Evolutionary conservation across 75 land plant genomes (phyloP).

Genomic region (Cunninghamia lanceolata): DNA sequence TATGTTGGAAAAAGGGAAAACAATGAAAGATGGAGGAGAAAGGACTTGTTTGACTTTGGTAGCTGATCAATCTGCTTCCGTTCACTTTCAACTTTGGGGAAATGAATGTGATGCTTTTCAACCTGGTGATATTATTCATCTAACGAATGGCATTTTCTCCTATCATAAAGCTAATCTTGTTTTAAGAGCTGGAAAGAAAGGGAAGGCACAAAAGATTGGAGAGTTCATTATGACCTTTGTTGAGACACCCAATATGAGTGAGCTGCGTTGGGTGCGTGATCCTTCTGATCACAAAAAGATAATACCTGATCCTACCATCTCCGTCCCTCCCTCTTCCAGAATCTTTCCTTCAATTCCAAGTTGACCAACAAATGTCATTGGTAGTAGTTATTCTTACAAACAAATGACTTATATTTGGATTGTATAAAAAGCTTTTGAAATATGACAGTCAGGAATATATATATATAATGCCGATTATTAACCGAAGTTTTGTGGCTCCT

Average conservation of each 20-base stretch:
- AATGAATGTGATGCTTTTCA: constrained; percentile 79
- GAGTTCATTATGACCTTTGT: constrained; percentile 83
- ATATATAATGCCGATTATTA: neutral
- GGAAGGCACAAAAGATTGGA: constrained; percentile 72
- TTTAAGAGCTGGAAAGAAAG: constrained; percentile 87
- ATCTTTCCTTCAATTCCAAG: constrained; percentile 35
- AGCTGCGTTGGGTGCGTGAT: constrained; percentile 70
- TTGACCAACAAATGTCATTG: neutral
- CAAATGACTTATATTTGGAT: neutral
- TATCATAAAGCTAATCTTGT: constrained; percentile 50
- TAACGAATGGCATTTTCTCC: constrained; percentile 77
- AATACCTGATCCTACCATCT: constrained; percentile 36
- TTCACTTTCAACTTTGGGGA: constrained; percentile 88
- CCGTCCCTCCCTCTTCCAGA: constrained; percentile 37
- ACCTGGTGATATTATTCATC: constrained; percentile 71
- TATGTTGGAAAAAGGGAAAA: constrained; percentile 62
- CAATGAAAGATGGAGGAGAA: constrained; percentile 41
- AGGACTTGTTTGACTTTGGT: constrained; percentile 63
- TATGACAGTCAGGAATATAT: neutral
- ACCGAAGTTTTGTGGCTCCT: neutral
- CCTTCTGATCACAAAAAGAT: constrained; percentile 42
- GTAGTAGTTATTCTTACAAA: neutral
- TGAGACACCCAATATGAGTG: constrained; percentile 92
- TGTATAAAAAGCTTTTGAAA: neutral
- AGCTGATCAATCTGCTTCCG: constrained; percentile 82